These are phyloP conservation scores for Penicillium palitans DNA, from an alignment of 2,329 filamentous ascomycete species.

Conservation along the genomic window DNA sequence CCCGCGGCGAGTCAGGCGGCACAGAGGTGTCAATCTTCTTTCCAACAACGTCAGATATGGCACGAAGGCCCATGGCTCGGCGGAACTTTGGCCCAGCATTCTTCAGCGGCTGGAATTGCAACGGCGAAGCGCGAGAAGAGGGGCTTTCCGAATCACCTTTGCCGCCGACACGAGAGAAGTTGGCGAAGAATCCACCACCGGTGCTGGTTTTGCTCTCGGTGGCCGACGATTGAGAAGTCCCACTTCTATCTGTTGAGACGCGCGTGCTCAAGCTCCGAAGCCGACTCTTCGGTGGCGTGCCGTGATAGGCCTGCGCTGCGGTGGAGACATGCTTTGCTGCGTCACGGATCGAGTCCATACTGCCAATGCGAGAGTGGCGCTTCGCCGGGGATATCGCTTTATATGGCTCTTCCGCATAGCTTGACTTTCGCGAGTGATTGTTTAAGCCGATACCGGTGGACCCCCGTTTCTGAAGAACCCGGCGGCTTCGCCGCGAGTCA, in stretches of 20 bases:
- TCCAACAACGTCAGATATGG: constrained; percentile 74
- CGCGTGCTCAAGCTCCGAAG: constrained; percentile 64
- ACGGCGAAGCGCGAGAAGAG: constrained; percentile 49
- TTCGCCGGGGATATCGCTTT: constrained; percentile 66
- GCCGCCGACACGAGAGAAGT: constrained; percentile 46
- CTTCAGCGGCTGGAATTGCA: constrained; percentile 51
- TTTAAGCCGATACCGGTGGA: constrained; percentile 41
- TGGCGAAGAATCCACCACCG: constrained; percentile 38
- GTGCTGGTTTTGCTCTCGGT: constrained; percentile 53
- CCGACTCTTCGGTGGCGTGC: constrained; percentile 52
- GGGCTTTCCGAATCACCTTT: constrained; percentile 52
- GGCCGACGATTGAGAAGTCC: constrained; percentile 52
- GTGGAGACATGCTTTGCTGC: constrained; percentile 53
- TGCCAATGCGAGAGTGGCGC: constrained; percentile 75
- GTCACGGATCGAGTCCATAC: constrained; percentile 72
- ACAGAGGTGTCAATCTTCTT: constrained; percentile 50
- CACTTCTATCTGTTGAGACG: constrained; percentile 36
- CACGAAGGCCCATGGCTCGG: constrained; percentile 69
- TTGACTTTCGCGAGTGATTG: constrained; percentile 68
- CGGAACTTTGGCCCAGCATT: constrained; percentile 62
- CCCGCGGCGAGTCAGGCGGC: constrained; percentile 49
- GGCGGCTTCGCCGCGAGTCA: constrained; percentile 69
- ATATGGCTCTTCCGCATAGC: constrained; percentile 73
- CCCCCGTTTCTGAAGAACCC: constrained; percentile 74
- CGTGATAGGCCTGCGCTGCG: constrained; percentile 67